Conservation (phyloP, 1,139 yeast species). For the Yamadazyma dendronema region DNA sequence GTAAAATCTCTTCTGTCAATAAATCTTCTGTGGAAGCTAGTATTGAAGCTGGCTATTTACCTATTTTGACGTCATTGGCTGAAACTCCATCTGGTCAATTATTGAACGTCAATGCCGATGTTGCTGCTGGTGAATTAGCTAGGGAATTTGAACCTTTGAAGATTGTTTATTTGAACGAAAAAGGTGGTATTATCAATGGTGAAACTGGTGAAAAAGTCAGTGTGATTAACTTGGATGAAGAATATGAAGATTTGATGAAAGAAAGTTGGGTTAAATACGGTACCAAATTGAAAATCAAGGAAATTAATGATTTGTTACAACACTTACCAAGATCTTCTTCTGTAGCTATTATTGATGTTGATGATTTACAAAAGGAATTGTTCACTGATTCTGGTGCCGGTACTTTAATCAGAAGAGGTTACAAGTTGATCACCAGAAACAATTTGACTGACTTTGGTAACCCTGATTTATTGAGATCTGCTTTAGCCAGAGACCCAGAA, state of each 20-base stretch:
- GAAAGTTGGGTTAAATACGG: constrained; percentile 99
- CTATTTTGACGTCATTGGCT: constrained; percentile 92
- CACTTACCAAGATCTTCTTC: constrained; percentile 96
- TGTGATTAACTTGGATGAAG: constrained; percentile 91
- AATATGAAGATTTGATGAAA: constrained; percentile 84
- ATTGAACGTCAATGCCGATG: constrained; percentile 96
- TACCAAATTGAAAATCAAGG: constrained; percentile 92
- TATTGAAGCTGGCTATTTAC: constrained; percentile 93
- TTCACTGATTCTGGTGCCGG: constrained; percentile 99
- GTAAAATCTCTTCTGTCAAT: constrained; percentile 81
- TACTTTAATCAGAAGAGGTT: constrained; percentile 95
- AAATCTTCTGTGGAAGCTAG: constrained; percentile 93
- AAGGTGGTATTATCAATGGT: constrained; percentile 96
- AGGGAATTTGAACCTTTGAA: constrained; percentile 95
- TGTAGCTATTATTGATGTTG: constrained; percentile 93
- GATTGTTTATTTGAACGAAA: constrained; percentile 93
- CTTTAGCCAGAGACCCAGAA: constrained; percentile 74
- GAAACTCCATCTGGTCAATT: constrained; percentile 97
- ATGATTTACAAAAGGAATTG: constrained; percentile 92
- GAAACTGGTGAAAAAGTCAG: constrained; percentile 87
- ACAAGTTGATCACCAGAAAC: constrained; percentile 73
- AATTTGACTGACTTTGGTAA: constrained; percentile 71
- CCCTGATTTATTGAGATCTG: constrained; percentile 72
- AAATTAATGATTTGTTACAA: constrained; percentile 89
- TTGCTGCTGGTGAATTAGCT: constrained; percentile 97